Percentiles rank a stretch among this genome's conserved stretches.
Conservation (phyloP, 306 rosid genomes). For the Fragaria iinumae region DNA sequence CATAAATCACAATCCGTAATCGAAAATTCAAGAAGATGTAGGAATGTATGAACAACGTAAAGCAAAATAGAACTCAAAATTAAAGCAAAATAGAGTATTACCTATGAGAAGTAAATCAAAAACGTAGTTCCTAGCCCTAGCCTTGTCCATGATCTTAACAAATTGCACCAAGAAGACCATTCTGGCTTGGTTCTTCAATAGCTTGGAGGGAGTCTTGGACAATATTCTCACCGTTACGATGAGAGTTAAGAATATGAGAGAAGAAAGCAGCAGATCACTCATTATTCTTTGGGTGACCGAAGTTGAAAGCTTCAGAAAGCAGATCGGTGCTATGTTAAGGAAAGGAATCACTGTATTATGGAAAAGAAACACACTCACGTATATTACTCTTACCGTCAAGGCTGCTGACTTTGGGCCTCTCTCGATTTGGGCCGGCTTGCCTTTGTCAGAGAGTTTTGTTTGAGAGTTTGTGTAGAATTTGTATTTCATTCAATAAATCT, state of each 20-base stretch:
- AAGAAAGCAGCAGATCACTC: not conserved
- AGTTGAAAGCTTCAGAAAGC: not conserved
- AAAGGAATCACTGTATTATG: not conserved
- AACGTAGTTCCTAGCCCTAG: not conserved
- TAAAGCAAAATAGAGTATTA: not conserved
- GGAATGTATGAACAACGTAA: too few species aligned
- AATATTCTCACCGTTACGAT: not conserved
- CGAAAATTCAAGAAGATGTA: not conserved
- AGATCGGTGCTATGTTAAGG: not conserved
- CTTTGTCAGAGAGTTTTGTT: too few species aligned
- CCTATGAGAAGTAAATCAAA: slow-evolving; percentile 3
- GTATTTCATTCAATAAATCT: too few species aligned
- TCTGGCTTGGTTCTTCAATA: not conserved
- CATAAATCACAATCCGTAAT: not conserved
- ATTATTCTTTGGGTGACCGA: not conserved
- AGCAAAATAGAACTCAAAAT: not conserved
- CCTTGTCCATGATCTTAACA: not conserved
- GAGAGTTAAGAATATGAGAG: not conserved
- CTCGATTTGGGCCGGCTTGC: too few species aligned
- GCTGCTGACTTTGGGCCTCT: too few species aligned
- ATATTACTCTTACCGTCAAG: not conserved
- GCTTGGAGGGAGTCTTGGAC: not conserved
- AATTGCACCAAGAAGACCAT: not conserved
- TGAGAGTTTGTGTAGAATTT: too few species aligned
- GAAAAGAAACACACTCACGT: not conserved